phyloP scores from a whole-genome alignment of 768 basidiomycete species.

The Crucibulum laeve region DNA sequence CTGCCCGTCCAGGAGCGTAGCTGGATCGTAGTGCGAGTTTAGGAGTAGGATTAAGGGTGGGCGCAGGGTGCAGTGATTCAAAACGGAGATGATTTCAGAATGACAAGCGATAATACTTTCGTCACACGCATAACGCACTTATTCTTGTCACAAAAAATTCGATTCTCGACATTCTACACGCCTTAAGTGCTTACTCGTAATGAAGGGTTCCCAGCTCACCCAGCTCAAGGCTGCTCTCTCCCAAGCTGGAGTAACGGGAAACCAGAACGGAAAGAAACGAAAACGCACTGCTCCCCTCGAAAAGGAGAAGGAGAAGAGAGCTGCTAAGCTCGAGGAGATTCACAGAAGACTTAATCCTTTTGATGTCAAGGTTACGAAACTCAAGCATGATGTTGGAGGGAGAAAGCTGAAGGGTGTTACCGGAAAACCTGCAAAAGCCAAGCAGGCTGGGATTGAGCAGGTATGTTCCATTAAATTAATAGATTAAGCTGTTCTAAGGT shows the following conservation, averaged over 20 bases:
- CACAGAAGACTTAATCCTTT: constrained; percentile 89
- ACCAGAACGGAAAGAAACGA: constrained; percentile 61
- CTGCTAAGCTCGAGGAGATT: constrained; percentile 78
- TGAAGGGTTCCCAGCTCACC: constrained; percentile 82
- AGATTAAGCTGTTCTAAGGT: constrained; percentile 3
- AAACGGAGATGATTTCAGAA: not conserved
- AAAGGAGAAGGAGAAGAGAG: constrained; percentile 78
- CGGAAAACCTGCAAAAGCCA: constrained; percentile 84
- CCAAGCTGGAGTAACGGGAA: constrained; percentile 71
- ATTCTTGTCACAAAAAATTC: not conserved
- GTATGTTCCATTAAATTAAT: constrained; percentile 33
- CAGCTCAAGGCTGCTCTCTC: constrained; percentile 87
- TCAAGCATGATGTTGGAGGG: constrained; percentile 92
- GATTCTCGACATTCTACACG: not conserved
- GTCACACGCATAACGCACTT: no score
- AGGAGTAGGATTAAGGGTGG: no score
- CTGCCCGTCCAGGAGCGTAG: no score
- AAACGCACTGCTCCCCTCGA: constrained; percentile 58
- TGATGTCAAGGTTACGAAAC: constrained; percentile 86
- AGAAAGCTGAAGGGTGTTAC: constrained; percentile 76
- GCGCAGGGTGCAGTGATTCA: no score
- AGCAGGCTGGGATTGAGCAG: constrained; percentile 87
- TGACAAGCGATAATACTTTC: no score
- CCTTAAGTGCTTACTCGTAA: constrained; percentile 36
- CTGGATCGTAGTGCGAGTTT: no score